Base-by-base conservation (phyloP, 2,329 filamentous ascomycete genomes). In the Ophiognomonia clavigignenti-juglandacearum region DNA sequence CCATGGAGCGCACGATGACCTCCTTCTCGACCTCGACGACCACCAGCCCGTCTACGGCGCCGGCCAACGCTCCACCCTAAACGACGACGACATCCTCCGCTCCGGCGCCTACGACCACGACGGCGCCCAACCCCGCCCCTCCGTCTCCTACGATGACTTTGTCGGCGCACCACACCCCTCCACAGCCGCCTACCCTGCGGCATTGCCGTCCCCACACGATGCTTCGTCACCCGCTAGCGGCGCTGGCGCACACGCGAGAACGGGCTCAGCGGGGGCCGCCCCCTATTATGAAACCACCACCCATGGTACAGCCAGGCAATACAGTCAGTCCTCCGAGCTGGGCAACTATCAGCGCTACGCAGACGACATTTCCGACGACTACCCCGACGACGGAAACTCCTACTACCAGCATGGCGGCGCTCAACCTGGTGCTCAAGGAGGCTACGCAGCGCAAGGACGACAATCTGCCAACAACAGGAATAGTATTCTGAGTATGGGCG, bases 131-230 rank as follows among this genome's bases (percentile, higher is more conserved):
- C 69, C 82, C 48, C 86, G 92, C 56, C 88, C 90, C 43, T 96
- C 91, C 22, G 83, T 92, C 43, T 95, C 90, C 49, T 96, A 96
- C 68, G 92, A 96, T 74, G 86, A 93, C 59, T 97, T 96, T 64
- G 85, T 97, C 53, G 92, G 92, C 54, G 82, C 74, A 41, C 71
- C 72, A 54, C 46, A 43, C 6, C 32, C 45, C 29, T 73, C 72
- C 52, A 69, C 74, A 50, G 24, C 24, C 24, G 67, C 73, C 44
- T 72, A 76, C 41, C 64, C 73, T 19, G 65, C 72, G 39, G 38
- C 22, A 34, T 31, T 52, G 23, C 29, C 42, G 37, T 48, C 45
- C 13, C 46, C 50, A 26, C 46, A 46, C 27, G 18, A 46, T 23
- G 18, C 47, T 19, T 66, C 66, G 45, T 70, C 69, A 55, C 67